Base-by-base conservation (phyloP, 2,329 filamentous ascomycete genomes). In the Aspergillus amoenus region DNA sequence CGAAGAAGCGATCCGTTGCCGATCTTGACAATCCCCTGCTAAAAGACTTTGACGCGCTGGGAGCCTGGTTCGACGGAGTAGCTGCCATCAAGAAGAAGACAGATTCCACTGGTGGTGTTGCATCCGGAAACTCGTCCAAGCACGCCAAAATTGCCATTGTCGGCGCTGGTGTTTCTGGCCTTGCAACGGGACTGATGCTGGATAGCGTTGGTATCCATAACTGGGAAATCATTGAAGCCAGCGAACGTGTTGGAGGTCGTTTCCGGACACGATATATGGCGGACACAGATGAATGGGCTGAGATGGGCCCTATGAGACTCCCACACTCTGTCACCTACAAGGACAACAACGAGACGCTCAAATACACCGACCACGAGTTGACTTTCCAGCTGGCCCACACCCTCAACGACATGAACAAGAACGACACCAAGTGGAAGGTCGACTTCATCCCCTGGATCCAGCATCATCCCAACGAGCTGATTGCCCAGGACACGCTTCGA, bases 181-280 rank as follows among this genome's bases (percentile, higher is more conserved):
- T 78, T 37, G 71, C 75, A 21, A 79, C 78, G 3, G 77, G 74
- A 3, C 57, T 79, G 22, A 71, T 79, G 57, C 73, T 79, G 3
- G 72, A 78, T 51, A 73, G 70, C 17, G 72, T 78, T 5, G 76
- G 78, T 1, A 59, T 79, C 13, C 71, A 73, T 13, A 78, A 79
- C 51, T 76, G 76, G 76, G 73, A 77, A 52, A 75, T 80, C 0
- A 63, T 79, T 3, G 78, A 80, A 65, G 75, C 77, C 0, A 72
- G 70, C 5, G 66, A 73, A 4, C 69, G 75, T 3, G 59, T 78
- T 1, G 77, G 77, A 2, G 77, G 77, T 1, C 71, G 77, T 2
- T 71, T 79, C n/a, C 70, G 71, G n/a, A 79, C 77, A 2, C 66
- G 67, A 3, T 78, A 76, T 54, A 62, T 79, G 15, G 75, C 70